Percentiles rank a stretch among this genome's conserved stretches.
These are phyloP conservation scores for Curvularia hawaiiensis DNA, from an alignment of 2,329 filamentous ascomycete genomes.

Conservation along the genomic window DNA sequence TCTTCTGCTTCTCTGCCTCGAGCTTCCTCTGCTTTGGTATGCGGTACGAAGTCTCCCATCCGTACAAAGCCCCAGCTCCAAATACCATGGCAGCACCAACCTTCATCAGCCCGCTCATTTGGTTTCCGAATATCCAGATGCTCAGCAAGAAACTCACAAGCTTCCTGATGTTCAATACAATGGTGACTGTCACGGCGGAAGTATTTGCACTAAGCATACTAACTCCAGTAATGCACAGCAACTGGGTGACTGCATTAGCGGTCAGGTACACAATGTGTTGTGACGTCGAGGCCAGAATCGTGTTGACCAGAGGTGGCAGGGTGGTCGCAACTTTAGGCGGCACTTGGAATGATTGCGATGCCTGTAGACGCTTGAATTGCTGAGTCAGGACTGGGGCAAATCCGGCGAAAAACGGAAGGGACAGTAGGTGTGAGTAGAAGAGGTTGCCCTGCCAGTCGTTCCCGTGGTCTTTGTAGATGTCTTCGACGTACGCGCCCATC, in stretches of 20 bases:
- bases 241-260: slow-evolving; percentile 86
- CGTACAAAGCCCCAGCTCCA: slow-evolving; percentile 87
- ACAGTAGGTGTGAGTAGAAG: slow-evolving; percentile 85
- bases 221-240: slow-evolving; percentile 93
- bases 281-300: slow-evolving; percentile 53
- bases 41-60: slow-evolving; percentile 67
- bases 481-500: slow-evolving; percentile 94
- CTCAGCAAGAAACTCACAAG: slow-evolving; percentile 88
- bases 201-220: slow-evolving; percentile 90
- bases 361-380: slow-evolving; percentile 68
- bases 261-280: slow-evolving; percentile 73
- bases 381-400: slow-evolving; percentile 68
- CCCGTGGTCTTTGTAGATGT: slow-evolving; percentile 83
- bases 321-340: slow-evolving; percentile 35
- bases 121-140: slow-evolving; percentile 93
- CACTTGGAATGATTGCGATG: slow-evolving; percentile 64
- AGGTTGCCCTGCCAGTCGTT: slow-evolving; percentile 94
- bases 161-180: slow-evolving; percentile 94
- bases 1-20: slow-evolving; percentile 30
- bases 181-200: slow-evolving; percentile 92
- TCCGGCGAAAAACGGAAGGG: slow-evolving; percentile 75
- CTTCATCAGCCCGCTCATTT: slow-evolving; percentile 75
- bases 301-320: slow-evolving; percentile 37
- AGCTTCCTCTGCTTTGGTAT: slow-evolving; percentile 48
- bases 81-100: slow-evolving; percentile 86